Percentiles rank a stretch among this genome's conserved stretches.
Conservation (phyloP, 1,139 yeast species). For the Chernovozyma sophiae-reginae region DNA sequence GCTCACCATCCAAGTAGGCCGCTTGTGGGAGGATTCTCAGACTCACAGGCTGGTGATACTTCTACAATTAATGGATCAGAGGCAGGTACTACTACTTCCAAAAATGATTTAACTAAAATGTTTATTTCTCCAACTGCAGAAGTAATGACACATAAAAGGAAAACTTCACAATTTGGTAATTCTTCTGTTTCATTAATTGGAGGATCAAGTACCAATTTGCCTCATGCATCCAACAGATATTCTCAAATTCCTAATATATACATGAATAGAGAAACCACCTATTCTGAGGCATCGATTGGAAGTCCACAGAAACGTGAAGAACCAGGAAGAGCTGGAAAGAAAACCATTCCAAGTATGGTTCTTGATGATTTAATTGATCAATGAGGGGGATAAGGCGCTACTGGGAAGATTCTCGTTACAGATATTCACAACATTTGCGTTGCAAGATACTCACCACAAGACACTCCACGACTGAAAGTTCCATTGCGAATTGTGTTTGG, state of each 20-base stretch:
- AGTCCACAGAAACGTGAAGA: slow-evolving; percentile 11
- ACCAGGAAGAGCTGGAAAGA: slow-evolving; percentile 18
- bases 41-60: slow-evolving; percentile 32
- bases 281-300: slow-evolving; percentile 31
- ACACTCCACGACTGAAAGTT: no score
- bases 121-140: slow-evolving; percentile 81
- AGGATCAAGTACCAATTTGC: slow-evolving; percentile 26
- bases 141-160: slow-evolving; percentile 50
- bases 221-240: slow-evolving; percentile 25
- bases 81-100: slow-evolving; percentile 29
- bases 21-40: slow-evolving; percentile 11
- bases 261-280: slow-evolving; percentile 30
- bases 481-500: no score
- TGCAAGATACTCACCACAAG: no score
- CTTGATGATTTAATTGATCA: slow-evolving; percentile 52
- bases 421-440: no score
- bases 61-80: slow-evolving; percentile 38
- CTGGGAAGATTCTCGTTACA: no score
- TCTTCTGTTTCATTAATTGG: slow-evolving; percentile 23
- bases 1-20: slow-evolving; percentile 16
- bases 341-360: slow-evolving; percentile 52
- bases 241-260: slow-evolving; percentile 38
- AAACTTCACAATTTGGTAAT: slow-evolving; percentile 19
- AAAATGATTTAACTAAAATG: slow-evolving; percentile 47
- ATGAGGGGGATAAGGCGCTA: no score